Evolutionary conservation across 225 moss, liverwort and hornwort genomes (phyloP), one percentile per base, ranked within the genome.

Genomic region (Sphagnum contortum): DNA sequence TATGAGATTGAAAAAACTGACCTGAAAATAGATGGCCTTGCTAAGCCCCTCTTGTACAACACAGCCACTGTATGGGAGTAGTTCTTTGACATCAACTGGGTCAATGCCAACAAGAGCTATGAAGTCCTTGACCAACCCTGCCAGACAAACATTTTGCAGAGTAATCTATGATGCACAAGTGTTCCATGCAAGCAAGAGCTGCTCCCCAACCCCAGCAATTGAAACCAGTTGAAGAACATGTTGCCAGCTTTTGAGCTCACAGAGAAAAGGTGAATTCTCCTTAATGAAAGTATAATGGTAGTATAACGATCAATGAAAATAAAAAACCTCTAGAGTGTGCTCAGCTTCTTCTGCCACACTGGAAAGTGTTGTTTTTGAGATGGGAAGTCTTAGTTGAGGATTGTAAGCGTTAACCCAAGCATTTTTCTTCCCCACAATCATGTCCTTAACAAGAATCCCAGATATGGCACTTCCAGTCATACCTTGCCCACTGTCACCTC

Each of bases 401-500:
- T 62, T 70, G 57, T 74, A 80, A 8, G 77, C 72, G n/a, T n/a
- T n/a, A n/a, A n/a, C 65, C 73, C 75, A 73, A 2, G 77, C 67
- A 60, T 84, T 81, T 65, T 60, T 5, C 72, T 71, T 66, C 8
- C 70, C 74, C 59, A 76, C 4, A 48, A 79, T 71, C 57, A 82
- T 68, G 54, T 82, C 82, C 11, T 69, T 72, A 57, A 86, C 72
- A 44, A 82, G 67, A 57, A 79, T 77, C 58, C 74, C 79, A 10
- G 79, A 74, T 51, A 79, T 70, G 45, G 70, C 68, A 47, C 71
- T 61, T n/a, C 82, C 79, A 9, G 79, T 79, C 72, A 77, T 73
- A 9, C 80, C 84, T 73, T 84, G 77, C 7, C 83, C 83, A 59
- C 77, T 80, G 57, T 74, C 74, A 45, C 80, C 74, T 71, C 44